Evolutionary conservation across 2,329 filamentous ascomycete species (phyloP), one percentile per base, ranked within the genome.

Genomic region (Ramularia collo-cygni): DNA sequence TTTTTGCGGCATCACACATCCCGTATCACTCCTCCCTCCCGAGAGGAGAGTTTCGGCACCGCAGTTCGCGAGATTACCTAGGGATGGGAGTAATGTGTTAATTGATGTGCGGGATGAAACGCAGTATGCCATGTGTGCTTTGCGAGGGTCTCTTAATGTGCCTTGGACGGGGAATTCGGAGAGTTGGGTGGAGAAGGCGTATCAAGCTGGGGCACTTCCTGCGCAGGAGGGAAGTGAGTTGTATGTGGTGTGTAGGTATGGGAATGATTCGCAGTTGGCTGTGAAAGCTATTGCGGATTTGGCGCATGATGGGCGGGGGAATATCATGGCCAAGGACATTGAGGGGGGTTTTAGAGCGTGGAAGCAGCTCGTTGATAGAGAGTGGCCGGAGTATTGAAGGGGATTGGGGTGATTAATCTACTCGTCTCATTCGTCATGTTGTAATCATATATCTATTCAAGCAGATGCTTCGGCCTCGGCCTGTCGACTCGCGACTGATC

Each of bases 31-130:
- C 3, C 69, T 95, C 1, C 58, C 55, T 4, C 64, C 77, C 0
- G 70, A 79, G 1, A 83, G 92, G 51, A 75, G 88, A 7, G 72
- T 95, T 24, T 75, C 78, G 0, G 79, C 79, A 0, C 54, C 63
- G 0, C 72, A 81, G 4, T 89, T 86, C 52, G 66, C 70, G 1
- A 41, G 43, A 1, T 42, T 60, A 6, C 51, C 55, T 1, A 40
- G 42, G 5, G 53, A 58, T 19, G 53, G 46, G 3, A 51, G 56
- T 2, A 77, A 82, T 38, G 57, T 85, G 1, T 64, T 95, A 2
- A 62, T 96, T 2, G 92, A 96, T 50, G 87, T 94, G 1, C 74
- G 92, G 2, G 87, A 94, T 52, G 78, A 78, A 53, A 84, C 87
- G 18, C 86, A 95, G 45, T 95, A 85, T 50, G 81, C 83, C 12